Conservation (phyloP, 805 yeast species). For the Metschnikowia henanensis region DNA sequence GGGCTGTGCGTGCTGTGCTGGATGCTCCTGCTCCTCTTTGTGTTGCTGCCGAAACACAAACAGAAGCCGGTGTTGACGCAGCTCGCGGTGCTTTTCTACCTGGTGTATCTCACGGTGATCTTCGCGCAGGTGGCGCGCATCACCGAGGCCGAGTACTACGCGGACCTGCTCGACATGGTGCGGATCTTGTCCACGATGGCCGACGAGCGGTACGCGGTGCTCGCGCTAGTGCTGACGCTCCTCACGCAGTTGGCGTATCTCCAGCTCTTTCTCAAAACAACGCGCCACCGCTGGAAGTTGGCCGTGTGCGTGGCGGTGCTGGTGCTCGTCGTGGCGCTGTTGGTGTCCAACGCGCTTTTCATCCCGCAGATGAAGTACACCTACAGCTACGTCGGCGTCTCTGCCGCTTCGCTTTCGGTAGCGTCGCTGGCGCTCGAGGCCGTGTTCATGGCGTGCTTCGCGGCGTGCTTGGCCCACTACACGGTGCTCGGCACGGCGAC, state of each 20-base stretch:
- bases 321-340: conserved; percentile 17
- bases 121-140: conserved; percentile 46
- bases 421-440: conserved; percentile 23
- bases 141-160: conserved; percentile 49
- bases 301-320: conserved; percentile 25
- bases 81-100: conserved; percentile 55
- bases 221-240: conserved; percentile 41
- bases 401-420: conserved; percentile 6
- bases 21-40: conserved; percentile 63
- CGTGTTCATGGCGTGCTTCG: conserved; percentile 30
- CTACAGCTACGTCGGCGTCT: conserved; percentile 3
- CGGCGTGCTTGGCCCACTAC: conserved; percentile 37
- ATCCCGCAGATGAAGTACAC: conserved; percentile 18
- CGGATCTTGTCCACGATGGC: conserved; percentile 40
- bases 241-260: conserved; percentile 55
- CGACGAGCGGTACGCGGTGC: conserved; percentile 36
- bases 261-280: conserved; percentile 42
- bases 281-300: conserved; percentile 26
- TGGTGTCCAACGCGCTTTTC: conserved; percentile 11
- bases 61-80: conserved; percentile 59
- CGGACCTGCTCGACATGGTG: conserved; percentile 53
- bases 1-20: conserved; percentile 63
- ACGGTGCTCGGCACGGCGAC: conserved; percentile 34
- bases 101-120: conserved; percentile 53
- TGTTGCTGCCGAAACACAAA: conserved; percentile 49